Conservation (phyloP, 768 basidiomycete genomes). For the Pulveroboletus sp. region DNA sequence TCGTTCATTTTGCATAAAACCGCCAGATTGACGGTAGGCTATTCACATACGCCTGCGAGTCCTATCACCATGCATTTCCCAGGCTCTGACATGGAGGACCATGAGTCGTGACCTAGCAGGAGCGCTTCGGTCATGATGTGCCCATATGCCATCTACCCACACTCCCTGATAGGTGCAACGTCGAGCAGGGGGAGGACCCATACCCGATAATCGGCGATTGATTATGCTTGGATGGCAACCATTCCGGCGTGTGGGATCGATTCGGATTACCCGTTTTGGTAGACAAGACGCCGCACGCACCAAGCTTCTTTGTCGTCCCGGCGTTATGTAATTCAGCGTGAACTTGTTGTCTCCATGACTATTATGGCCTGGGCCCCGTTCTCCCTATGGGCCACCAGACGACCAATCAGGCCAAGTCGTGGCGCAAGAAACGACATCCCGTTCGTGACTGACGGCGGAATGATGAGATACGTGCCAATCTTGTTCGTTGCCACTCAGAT, state of each 20-base stretch:
- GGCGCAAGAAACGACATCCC: neutral
- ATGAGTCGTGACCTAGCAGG: too few species aligned
- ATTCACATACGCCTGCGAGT: too few species aligned
- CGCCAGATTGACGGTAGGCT: too few species aligned
- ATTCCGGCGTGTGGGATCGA: neutral
- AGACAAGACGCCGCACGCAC: conserved; percentile 1
- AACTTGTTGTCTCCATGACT: neutral
- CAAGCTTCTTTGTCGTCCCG: conserved; percentile 9
- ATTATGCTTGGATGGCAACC: neutral
- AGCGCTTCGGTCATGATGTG: too few species aligned
- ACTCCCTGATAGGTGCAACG: neutral
- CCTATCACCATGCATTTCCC: too few species aligned
- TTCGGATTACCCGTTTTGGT: neutral
- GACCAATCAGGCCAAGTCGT: neutral
- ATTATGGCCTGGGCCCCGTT: neutral
- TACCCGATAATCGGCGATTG: neutral
- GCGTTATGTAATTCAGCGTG: neutral
- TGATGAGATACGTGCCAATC: conserved; percentile 7
- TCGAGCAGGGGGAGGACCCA: neutral
- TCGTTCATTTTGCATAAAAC: too few species aligned
- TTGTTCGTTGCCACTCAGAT: conserved; percentile 13
- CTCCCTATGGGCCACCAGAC: neutral
- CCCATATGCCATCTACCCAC: too few species aligned
- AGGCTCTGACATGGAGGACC: too few species aligned
- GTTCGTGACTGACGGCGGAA: neutral